Evolutionary conservation across 2,329 filamentous ascomycete genomes (phyloP).

Genomic region (Aspergillus luchuensis): DNA sequence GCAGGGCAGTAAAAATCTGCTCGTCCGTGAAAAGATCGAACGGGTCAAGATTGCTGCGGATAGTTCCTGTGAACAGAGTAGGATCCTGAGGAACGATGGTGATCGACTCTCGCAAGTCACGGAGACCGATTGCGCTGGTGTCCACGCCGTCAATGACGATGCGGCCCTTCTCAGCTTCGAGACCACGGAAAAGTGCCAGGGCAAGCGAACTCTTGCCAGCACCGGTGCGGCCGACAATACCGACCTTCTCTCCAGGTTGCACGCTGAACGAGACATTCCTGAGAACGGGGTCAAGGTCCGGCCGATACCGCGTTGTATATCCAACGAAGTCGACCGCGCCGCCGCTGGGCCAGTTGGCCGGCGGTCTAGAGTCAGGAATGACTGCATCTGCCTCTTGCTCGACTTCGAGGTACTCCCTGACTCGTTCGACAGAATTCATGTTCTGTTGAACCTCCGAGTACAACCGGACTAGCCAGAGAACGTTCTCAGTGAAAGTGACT

Average conservation of each 20-base stretch:
- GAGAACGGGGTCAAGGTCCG: constrained; percentile 84
- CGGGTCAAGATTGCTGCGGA: constrained; percentile 89
- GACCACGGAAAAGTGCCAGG: constrained; percentile 85
- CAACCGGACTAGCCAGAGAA: constrained; percentile 91
- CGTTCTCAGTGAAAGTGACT: constrained; percentile 94
- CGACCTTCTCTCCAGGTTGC: constrained; percentile 83
- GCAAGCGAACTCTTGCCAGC: constrained; percentile 96
- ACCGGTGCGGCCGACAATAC: constrained; percentile 92
- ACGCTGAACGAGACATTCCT: constrained; percentile 85
- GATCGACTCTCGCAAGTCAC: constrained; percentile 87
- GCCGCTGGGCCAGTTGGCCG: constrained; percentile 78
- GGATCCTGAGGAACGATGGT: constrained; percentile 97
- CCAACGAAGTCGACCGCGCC: constrained; percentile 84
- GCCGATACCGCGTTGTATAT: constrained; percentile 86
- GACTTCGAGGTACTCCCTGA: constrained; percentile 95
- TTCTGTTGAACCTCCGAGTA: constrained; percentile 98
- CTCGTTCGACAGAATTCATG: constrained; percentile 97
- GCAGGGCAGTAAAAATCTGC: constrained; percentile 82
- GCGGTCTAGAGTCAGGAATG: constrained; percentile 75
- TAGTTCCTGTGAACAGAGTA: constrained; percentile 88
- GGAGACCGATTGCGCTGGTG: constrained; percentile 85
- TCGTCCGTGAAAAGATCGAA: constrained; percentile 88
- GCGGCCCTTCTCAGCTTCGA: constrained; percentile 87
- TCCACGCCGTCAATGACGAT: constrained; percentile 92
- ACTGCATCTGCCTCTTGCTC: constrained; percentile 86